These are phyloP conservation scores for Pythium apleroticum DNA, from an alignment of 352 stramenopile genomes.

Conservation along the genomic window DNA sequence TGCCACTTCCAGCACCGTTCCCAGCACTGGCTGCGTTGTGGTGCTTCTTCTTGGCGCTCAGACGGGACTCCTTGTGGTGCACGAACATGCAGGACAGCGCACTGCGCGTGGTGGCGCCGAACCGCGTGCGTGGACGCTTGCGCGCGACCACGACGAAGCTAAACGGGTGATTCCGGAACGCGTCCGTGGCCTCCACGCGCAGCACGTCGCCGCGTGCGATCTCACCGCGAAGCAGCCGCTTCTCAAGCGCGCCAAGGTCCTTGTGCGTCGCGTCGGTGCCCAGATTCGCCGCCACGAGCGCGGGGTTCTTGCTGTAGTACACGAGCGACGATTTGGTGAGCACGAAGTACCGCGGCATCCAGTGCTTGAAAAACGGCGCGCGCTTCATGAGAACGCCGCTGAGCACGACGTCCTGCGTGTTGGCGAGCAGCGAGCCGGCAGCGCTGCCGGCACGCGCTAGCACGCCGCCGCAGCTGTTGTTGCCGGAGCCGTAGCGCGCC, in stretches of 20 bases:
- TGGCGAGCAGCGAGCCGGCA: constrained; percentile 13
- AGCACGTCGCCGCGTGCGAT: constrained; percentile 57
- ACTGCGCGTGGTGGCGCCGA: constrained; percentile 18
- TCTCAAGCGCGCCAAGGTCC: constrained; percentile 46
- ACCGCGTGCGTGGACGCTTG: constrained; percentile 45
- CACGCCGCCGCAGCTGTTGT: constrained; percentile 10
- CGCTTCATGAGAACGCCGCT: constrained; percentile 63
- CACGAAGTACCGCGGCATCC: constrained; percentile 67
- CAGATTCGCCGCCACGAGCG: constrained; percentile 10
- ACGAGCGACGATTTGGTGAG: constrained; percentile 55
- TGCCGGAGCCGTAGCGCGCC: constrained; percentile 2
- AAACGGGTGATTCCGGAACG: constrained; percentile 60
- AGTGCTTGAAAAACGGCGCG: constrained; percentile 76
- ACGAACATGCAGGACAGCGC: constrained; percentile 45
- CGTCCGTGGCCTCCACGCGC: constrained; percentile 54
- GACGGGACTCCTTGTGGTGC: constrained; percentile 61
- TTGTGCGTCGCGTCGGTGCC: constrained; percentile 35
- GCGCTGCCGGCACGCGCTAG: constrained; percentile 19
- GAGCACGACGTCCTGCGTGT: constrained; percentile 55
- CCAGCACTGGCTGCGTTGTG: not conserved
- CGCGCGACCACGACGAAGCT: constrained; percentile 65
- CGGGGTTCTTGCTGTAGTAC: constrained; percentile 76
- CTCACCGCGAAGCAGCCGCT: constrained; percentile 67
- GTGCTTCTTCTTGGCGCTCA: constrained; percentile 31
- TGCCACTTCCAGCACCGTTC: not conserved